Evolutionary conservation across 2,329 filamentous ascomycete genomes (phyloP).

Genomic region (Pseudogymnoascus sp.): DNA sequence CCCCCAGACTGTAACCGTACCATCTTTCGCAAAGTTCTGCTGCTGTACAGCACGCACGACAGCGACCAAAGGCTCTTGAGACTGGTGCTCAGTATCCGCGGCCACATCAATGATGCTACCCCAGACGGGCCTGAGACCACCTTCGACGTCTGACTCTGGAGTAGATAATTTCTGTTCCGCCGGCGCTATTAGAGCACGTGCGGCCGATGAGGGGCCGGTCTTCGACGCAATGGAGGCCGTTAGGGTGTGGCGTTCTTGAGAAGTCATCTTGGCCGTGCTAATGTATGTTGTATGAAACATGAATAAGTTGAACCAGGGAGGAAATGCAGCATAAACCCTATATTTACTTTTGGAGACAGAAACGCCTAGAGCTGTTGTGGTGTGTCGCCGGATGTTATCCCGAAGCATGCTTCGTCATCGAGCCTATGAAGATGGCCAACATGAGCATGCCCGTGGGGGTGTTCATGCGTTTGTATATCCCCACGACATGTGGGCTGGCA

Average conservation of each 20-base stretch:
- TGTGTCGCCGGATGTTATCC: background rate
- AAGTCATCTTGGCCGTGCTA: background rate
- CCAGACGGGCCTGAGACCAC: conserved; percentile 59
- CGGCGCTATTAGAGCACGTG: conserved; percentile 2
- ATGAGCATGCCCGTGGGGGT: background rate
- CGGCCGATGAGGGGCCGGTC: background rate
- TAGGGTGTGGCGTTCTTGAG: background rate
- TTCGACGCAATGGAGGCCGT: background rate
- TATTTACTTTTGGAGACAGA: conserved; percentile 1
- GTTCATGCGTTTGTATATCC: background rate
- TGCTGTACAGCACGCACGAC: conserved; percentile 19
- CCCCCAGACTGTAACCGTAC: conserved; percentile 15
- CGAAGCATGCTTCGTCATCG: background rate
- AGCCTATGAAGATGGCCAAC: background rate
- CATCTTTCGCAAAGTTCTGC: conserved; percentile 14
- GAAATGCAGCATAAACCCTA: background rate
- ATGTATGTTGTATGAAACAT: background rate
- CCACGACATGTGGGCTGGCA: background rate
- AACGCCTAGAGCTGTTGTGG: background rate
- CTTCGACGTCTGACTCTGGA: conserved; percentile 59
- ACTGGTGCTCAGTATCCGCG: conserved; percentile 17
- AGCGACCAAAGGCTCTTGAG: conserved; percentile 21
- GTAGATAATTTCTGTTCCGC: conserved; percentile 1
- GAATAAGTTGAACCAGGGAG: background rate
- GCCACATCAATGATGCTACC: conserved; percentile 21